Percentiles rank a stretch among this genome's conserved stretches.
These are phyloP conservation scores for Aspergillus pseudoglaucus DNA, from an alignment of 2,329 filamentous ascomycete genomes.

Conservation along the genomic window DNA sequence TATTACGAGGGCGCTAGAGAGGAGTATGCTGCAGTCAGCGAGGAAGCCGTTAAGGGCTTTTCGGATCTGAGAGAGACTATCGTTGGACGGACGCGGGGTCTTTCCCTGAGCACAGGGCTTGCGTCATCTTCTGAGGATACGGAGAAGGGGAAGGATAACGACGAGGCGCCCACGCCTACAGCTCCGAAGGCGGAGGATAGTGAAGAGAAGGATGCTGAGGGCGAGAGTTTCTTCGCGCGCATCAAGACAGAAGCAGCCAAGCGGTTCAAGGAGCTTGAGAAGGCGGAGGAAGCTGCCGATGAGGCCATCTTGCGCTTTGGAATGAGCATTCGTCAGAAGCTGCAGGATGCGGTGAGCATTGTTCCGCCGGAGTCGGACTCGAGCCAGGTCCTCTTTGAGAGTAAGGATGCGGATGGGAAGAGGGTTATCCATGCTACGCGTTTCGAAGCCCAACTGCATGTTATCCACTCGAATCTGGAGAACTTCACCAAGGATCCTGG, in stretches of 20 bases:
- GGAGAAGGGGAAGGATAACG: conserved; percentile 20
- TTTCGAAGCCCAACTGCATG: conserved; percentile 92
- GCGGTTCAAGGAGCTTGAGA: conserved; percentile 79
- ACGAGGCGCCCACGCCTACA: conserved; percentile 25
- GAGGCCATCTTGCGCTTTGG: conserved; percentile 91
- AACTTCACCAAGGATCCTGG: conserved; percentile 77
- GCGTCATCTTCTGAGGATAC: conserved; percentile 9
- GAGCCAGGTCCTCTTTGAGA: conserved; percentile 79
- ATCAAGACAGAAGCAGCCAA: conserved; percentile 72
- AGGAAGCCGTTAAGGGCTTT: conserved; percentile 76
- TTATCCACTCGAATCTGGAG: conserved; percentile 79
- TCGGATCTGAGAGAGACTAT: conserved; percentile 62
- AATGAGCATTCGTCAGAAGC: conserved; percentile 78
- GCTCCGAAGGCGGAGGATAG: conserved; percentile 12
- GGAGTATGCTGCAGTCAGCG: conserved; percentile 71
- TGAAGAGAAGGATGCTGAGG: conserved; percentile 21
- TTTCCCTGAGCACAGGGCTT: conserved; percentile 54
- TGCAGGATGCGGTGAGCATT: conserved; percentile 84
- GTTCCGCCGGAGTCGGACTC: conserved; percentile 58
- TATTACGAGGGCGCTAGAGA: conserved; percentile 79
- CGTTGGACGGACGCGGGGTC: conserved; percentile 64
- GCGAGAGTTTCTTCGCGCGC: conserved; percentile 64
- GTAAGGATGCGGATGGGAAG: conserved; percentile 81
- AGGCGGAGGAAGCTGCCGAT: conserved; percentile 90
- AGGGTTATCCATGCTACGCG: conserved; percentile 89